phyloP scores from a whole-genome alignment of 106 monocot species.

The Acorus gramineus region DNA sequence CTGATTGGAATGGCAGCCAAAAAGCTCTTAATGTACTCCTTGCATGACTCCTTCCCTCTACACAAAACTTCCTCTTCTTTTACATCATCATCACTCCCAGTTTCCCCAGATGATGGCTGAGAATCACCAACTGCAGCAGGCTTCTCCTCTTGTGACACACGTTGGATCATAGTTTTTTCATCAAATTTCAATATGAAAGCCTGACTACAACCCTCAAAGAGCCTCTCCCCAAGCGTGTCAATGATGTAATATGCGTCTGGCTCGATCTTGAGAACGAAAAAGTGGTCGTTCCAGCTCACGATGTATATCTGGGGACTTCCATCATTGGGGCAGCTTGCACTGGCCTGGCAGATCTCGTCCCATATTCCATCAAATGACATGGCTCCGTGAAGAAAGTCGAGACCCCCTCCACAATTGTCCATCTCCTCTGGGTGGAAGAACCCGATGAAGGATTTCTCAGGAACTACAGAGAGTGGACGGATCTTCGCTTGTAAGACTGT shows the following conservation, averaged over 20 bases:
- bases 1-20: constrained; percentile 82
- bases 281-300: constrained; percentile 98
- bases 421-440: constrained; percentile 77
- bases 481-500: constrained; percentile 68
- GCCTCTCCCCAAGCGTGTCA: constrained; percentile 87
- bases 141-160: constrained; percentile 9
- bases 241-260: constrained; percentile 65
- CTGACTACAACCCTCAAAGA: constrained; percentile 71
- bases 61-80: constrained; percentile 27
- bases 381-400: constrained; percentile 55
- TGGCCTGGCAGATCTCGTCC: constrained; percentile 48
- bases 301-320: constrained; percentile 42
- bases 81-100: constrained; percentile 6
- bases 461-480: constrained; percentile 42
- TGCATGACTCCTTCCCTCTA: constrained; percentile 71
- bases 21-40: constrained; percentile 87
- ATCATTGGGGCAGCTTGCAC: constrained; percentile 14
- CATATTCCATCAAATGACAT: constrained; percentile 93
- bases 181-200: constrained; percentile 92
- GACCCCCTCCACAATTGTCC: constrained; percentile 21
- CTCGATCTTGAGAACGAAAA: constrained; percentile 81
- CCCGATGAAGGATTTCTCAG: constrained; percentile 70
- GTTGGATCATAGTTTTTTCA: constrained; percentile 28
- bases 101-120: not conserved
- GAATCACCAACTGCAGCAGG: not conserved